These are phyloP conservation scores for Stropharia rugosoannulata DNA, from an alignment of 768 basidiomycete genomes.

Conservation along the genomic window DNA sequence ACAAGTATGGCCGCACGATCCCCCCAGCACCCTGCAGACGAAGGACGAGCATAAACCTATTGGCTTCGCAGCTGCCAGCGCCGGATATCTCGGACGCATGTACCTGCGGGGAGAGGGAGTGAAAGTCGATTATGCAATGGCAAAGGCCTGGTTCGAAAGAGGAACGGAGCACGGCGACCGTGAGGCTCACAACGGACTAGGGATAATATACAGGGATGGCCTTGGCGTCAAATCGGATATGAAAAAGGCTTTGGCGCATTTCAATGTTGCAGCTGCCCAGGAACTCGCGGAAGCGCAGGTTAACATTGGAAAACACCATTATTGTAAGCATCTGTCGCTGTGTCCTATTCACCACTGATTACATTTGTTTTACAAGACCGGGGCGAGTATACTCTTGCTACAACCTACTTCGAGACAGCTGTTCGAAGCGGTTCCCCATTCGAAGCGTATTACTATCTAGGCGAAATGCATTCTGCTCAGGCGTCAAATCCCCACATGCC, in stretches of 20 bases:
- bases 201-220: slow-evolving; percentile 91
- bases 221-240: slow-evolving; percentile 66
- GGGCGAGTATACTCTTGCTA: slow-evolving; percentile 67
- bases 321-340: slow-evolving; percentile 25
- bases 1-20: slow-evolving; percentile 86
- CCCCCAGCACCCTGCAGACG: slow-evolving; percentile 49
- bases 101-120: slow-evolving; percentile 91
- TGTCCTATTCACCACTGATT: background rate
- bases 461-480: slow-evolving; percentile 69
- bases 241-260: slow-evolving; percentile 63
- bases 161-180: slow-evolving; percentile 79
- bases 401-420: slow-evolving; percentile 79
- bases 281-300: slow-evolving; percentile 93
- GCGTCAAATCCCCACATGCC: slow-evolving; percentile 45
- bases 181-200: slow-evolving; percentile 88
- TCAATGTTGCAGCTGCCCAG: slow-evolving; percentile 77
- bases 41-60: slow-evolving; percentile 54
- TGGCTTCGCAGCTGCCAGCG: slow-evolving; percentile 75
- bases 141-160: slow-evolving; percentile 94
- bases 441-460: slow-evolving; percentile 94
- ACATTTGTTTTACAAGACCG: slow-evolving; percentile 43
- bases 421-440: slow-evolving; percentile 87
- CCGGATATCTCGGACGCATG: slow-evolving; percentile 92
- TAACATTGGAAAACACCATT: slow-evolving; percentile 83
- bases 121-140: slow-evolving; percentile 67